These are phyloP conservation scores for Panaeolus papilionaceus DNA, from an alignment of 768 basidiomycete species.

Conservation along the genomic window DNA sequence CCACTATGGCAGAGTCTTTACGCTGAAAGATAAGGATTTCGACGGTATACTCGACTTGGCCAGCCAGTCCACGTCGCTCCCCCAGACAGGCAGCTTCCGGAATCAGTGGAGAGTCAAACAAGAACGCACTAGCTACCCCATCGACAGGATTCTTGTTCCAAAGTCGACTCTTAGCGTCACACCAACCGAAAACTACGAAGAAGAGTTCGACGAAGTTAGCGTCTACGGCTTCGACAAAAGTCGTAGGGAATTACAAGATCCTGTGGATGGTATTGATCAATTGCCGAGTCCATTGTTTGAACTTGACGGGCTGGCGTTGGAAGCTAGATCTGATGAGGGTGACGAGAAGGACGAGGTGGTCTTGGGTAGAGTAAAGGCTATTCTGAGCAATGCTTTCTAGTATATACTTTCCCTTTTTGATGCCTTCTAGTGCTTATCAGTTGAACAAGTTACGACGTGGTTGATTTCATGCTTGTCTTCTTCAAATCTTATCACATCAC, in stretches of 20 bases:
- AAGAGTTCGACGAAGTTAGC: constrained; percentile 35
- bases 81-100: constrained; percentile 34
- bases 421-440: background rate
- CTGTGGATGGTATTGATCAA: constrained; percentile 33
- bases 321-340: constrained; percentile 36
- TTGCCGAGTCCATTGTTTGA: constrained; percentile 39
- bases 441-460: background rate
- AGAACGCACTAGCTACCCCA: constrained; percentile 37
- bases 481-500: background rate
- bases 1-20: constrained; percentile 35
- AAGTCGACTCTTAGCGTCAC: constrained; percentile 5
- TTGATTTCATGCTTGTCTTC: background rate
- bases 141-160: constrained; percentile 39
- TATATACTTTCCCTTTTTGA: background rate
- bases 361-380: constrained; percentile 34
- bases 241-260: constrained; percentile 33
- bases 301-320: constrained; percentile 38
- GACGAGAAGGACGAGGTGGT: constrained; percentile 33
- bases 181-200: constrained; percentile 20
- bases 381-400: constrained; percentile 33
- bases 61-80: constrained; percentile 28
- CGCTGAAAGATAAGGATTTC: constrained; percentile 34
- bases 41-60: constrained; percentile 34
- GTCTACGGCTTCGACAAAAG: constrained; percentile 43
- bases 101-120: constrained; percentile 44